Evolutionary conservation across 768 basidiomycete genomes (phyloP), one percentile per base, ranked within the genome.

Genomic region (Leccinum truebloodii): DNA sequence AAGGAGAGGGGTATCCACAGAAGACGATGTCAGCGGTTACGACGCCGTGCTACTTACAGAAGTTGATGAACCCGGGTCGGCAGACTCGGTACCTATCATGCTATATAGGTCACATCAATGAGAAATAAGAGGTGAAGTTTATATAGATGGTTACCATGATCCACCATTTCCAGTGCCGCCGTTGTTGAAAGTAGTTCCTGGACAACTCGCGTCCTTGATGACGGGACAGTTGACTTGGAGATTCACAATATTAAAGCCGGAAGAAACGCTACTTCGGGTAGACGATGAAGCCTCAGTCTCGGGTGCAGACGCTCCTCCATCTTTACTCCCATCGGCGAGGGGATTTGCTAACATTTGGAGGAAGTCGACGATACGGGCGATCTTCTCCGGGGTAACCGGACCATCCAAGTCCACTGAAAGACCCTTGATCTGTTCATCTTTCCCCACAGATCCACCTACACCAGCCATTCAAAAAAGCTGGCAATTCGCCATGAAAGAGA

Each of bases 81-180:
- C 26, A 26, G 26, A 26, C 26, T 48, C 46, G 28, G 28, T 6
- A 28, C 28, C 28, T 4, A 13, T 22, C 10, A 37, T 6, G 35
- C 35, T 37, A 37, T 28, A 28, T n/a, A 12, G 12, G 46, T 13
- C 22, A 24, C 6, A 22, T 48, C 20, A 24, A 12, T n/a, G 22
- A 22, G 22, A 48, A 48, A 24, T 13, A 12, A 14, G 6, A 7
- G 14, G 26, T 26, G 3, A 9, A 18, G 7, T 44, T 3, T 44
- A 18, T 44, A n/a, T 41, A 12, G 18, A 48, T 22, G 9, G 53
- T 18, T 60, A 62, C 61, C 32, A 37, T 22, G 32, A 60, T 3
- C 49, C 54, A 10, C 37, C 24, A 14, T 10, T 50, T 54, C 9
- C 58, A 10, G 52, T 14, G 7, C 28, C 13, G n/a, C 54, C 54